Evolutionary conservation across 805 yeast species (phyloP).

Genomic region (Candida ovalis): DNA sequence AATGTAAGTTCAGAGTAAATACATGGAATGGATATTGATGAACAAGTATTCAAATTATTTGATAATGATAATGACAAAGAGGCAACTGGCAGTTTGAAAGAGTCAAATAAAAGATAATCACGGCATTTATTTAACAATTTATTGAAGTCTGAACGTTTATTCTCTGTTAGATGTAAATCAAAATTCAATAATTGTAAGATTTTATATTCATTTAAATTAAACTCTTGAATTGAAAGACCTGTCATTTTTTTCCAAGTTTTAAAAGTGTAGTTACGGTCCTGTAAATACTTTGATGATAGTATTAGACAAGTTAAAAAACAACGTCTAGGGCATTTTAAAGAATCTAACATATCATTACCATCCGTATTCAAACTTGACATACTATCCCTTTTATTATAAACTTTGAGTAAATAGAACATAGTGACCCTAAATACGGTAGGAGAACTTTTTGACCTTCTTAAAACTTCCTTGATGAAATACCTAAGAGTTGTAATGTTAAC

Average conservation of each 20-base stretch:
- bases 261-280: constrained; percentile 67
- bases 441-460: constrained; percentile 53
- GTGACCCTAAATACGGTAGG: constrained; percentile 62
- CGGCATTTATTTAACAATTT: constrained; percentile 2
- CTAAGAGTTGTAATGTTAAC: constrained; percentile 5
- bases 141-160: constrained; percentile 38
- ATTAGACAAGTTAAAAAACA: constrained; percentile 66
- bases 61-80: neutral
- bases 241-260: constrained; percentile 73
- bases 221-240: constrained; percentile 51
- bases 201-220: constrained; percentile 46
- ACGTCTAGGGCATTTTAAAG: constrained; percentile 53
- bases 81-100: neutral
- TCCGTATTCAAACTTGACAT: neutral
- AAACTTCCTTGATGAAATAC: constrained; percentile 37
- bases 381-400: constrained; percentile 8
- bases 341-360: neutral
- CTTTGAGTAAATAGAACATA: constrained; percentile 53
- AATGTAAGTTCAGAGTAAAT: neutral
- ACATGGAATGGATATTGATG: neutral
- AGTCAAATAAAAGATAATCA: neutral
- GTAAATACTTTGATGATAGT: constrained; percentile 67
- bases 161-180: constrained; percentile 48
- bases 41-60: neutral
- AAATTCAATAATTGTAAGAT: constrained; percentile 54